Percentiles rank a stretch among this genome's conserved stretches.
These are phyloP conservation scores for Penicillium nordicum DNA, from an alignment of 2,329 filamentous ascomycete species.

Conservation along the genomic window DNA sequence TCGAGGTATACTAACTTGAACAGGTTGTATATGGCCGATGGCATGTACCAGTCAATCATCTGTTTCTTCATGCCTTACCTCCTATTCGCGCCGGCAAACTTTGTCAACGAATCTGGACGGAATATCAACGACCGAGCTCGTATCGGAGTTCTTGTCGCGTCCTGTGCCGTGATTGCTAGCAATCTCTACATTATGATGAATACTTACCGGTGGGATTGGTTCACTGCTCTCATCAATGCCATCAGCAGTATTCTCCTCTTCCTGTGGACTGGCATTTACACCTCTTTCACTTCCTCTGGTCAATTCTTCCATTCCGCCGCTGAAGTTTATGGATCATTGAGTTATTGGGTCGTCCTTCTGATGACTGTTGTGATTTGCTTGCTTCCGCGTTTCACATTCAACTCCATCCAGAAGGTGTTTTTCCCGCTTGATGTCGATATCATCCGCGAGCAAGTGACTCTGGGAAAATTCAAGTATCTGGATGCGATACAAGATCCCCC, in stretches of 20 bases:
- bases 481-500: constrained; percentile 50
- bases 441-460: constrained; percentile 82
- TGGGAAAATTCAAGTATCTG: constrained; percentile 77
- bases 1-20: constrained; percentile 26
- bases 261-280: constrained; percentile 93
- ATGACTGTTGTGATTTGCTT: constrained; percentile 78
- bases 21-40: constrained; percentile 91
- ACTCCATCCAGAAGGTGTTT: constrained; percentile 89
- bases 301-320: constrained; percentile 73
- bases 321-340: constrained; percentile 74
- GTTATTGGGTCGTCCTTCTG: constrained; percentile 82
- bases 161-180: constrained; percentile 79
- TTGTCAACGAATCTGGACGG: constrained; percentile 68
- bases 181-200: constrained; percentile 95
- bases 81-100: constrained; percentile 66
- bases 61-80: constrained; percentile 91
- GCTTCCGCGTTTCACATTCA: constrained; percentile 81
- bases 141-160: constrained; percentile 83
- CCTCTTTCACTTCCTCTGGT: constrained; percentile 55
- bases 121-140: constrained; percentile 75
- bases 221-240: constrained; percentile 76
- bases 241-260: constrained; percentile 86
- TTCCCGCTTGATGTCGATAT: constrained; percentile 93
- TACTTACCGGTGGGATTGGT: constrained; percentile 97
- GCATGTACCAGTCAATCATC: constrained; percentile 89